These are phyloP conservation scores for Primulina huaijiensis DNA, from an alignment of 257 asterid species.

Conservation along the genomic window DNA sequence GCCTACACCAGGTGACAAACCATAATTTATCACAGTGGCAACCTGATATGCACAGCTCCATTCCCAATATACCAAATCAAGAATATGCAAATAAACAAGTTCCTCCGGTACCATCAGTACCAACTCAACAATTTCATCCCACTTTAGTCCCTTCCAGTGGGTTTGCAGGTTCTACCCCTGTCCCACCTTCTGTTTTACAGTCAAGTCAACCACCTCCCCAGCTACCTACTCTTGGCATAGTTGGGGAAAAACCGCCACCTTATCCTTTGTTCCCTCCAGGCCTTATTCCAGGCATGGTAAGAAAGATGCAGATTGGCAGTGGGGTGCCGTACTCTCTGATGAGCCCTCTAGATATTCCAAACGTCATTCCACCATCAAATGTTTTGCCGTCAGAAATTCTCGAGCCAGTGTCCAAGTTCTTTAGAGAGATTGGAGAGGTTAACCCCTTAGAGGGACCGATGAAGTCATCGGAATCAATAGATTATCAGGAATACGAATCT, in stretches of 20 bases:
- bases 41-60: conserved; percentile 45
- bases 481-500: conserved; percentile 57
- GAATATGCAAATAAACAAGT: conserved; percentile 51
- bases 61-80: conserved; percentile 46
- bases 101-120: conserved; percentile 48
- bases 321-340: conserved; percentile 97
- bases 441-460: conserved; percentile 91
- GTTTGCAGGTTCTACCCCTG: conserved; percentile 44
- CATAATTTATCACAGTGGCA: conserved; percentile 51
- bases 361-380: conserved; percentile 80
- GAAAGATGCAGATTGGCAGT: conserved; percentile 98
- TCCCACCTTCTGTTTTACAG: conserved; percentile 51
- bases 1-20: conserved; percentile 42
- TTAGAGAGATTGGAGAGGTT: conserved; percentile 84
- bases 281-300: conserved; percentile 95
- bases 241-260: conserved; percentile 72
- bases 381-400: conserved; percentile 73
- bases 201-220: conserved; percentile 41
- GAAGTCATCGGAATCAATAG: conserved; percentile 53
- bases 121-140: conserved; percentile 64
- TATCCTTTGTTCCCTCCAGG: conserved; percentile 96
- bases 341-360: conserved; percentile 96
- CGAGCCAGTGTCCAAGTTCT: conserved; percentile 86
- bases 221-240: conserved; percentile 37
- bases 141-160: conserved; percentile 46